A percentile compares a stretch with the other conserved stretches of the same genome.
These are phyloP conservation scores for Raphidocelis subcapitata DNA, from an alignment of 139 green algal species.

Conservation along the genomic window DNA sequence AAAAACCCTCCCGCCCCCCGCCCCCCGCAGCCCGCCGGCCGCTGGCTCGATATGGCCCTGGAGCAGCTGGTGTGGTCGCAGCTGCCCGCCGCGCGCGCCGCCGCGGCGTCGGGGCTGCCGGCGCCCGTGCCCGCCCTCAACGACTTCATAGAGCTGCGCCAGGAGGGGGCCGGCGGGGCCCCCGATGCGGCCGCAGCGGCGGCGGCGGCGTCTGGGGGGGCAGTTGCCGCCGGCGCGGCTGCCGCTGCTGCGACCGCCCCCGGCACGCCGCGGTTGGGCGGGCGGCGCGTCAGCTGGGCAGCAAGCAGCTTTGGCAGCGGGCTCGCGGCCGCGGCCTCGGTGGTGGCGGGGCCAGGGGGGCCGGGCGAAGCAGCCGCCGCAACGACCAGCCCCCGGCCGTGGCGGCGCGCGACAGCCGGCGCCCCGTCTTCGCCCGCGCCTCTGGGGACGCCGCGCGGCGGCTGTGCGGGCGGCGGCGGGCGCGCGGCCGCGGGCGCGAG, in stretches of 20 bases:
- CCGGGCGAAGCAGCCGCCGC: not conserved
- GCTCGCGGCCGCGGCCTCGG: not conserved
- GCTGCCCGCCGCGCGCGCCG: constrained; percentile 7
- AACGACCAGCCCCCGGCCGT: not conserved
- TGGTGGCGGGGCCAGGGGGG: not conserved
- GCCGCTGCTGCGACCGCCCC: not conserved
- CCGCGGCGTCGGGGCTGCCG: not conserved
- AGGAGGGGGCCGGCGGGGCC: not conserved
- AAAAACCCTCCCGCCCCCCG: not conserved
- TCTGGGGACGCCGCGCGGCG: too few relatives aligned
- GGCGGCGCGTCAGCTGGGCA: not conserved
- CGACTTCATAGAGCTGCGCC: constrained; percentile 20
- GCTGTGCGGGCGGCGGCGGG: too few relatives aligned
- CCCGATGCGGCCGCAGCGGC: not conserved
- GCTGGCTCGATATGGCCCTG: constrained; percentile 10
- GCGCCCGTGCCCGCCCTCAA: constrained; percentile 5
- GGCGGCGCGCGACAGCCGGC: too few relatives aligned
- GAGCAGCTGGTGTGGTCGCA: constrained; percentile 31
- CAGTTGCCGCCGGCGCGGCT: constrained; percentile 4
- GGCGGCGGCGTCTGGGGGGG: not conserved
- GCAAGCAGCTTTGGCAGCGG: not conserved
- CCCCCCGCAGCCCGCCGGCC: not conserved
- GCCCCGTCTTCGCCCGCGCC: too few relatives aligned
- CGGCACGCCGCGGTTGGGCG: not conserved
- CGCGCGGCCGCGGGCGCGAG: too few relatives aligned